Percentiles rank a stretch among this genome's conserved stretches.
These are phyloP conservation scores for Nelumbo lutea DNA, from an alignment of 164 flowering plant genomes.

Conservation along the genomic window DNA sequence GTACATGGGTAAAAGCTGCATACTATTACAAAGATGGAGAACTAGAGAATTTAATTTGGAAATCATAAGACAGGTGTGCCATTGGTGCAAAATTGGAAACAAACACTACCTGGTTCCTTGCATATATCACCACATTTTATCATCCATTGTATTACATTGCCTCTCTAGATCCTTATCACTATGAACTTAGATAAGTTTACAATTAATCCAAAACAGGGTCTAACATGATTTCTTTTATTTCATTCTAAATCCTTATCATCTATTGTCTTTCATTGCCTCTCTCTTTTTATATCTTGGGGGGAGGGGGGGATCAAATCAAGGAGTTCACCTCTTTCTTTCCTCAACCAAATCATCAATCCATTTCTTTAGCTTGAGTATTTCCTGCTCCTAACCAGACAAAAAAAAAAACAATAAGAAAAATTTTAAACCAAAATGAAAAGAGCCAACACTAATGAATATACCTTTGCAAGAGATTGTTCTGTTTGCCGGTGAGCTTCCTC, in stretches of 20 bases:
- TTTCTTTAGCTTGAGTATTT: slow-evolving; percentile 41
- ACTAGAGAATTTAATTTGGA: not conserved
- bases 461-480: slow-evolving; percentile 50
- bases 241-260: too few species aligned
- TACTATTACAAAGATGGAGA: not conserved
- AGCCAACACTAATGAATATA: slow-evolving; percentile 6
- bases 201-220: too few species aligned
- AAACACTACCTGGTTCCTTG: too few species aligned
- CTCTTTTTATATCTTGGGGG: not conserved
- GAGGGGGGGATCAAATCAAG: not conserved
- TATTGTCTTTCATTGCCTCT: too few species aligned
- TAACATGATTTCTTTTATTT: too few species aligned
- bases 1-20: not conserved
- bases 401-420: not conserved
- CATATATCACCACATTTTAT: too few species aligned
- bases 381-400: slow-evolving; percentile 47
- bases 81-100: too few species aligned
- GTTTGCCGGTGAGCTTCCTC: slow-evolving; percentile 59
- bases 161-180: too few species aligned
- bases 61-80: too few species aligned
- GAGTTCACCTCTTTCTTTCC: slow-evolving; percentile 62
- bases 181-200: too few species aligned
- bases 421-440: not conserved
- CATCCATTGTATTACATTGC: too few species aligned
- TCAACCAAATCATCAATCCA: slow-evolving; percentile 45